phyloP scores from a whole-genome alignment of 495 filamentous ascomycete genomes.

The Clavariopsis aquatica region DNA sequence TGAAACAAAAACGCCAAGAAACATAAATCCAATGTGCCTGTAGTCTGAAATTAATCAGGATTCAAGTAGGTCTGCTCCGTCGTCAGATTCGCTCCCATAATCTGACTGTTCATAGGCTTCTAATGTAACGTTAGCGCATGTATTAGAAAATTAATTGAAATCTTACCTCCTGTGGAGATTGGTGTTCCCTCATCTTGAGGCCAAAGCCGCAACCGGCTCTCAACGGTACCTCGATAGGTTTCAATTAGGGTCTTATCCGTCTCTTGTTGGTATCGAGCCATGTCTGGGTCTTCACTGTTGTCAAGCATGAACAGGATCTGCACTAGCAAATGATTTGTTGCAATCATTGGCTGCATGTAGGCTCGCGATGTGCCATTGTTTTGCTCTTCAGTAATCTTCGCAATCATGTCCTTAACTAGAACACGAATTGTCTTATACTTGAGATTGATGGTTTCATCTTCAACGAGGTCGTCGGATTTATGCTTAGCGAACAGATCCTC shows the following conservation, averaged over 20 bases:
- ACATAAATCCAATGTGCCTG: background rate
- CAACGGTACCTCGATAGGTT: slow-evolving; percentile 6
- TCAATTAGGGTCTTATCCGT: slow-evolving; percentile 16
- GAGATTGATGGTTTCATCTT: background rate
- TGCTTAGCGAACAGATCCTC: slow-evolving; percentile 20
- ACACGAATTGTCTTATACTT: slow-evolving; percentile 18
- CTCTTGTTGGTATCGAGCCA: slow-evolving; percentile 12
- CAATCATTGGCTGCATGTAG: slow-evolving; percentile 32
- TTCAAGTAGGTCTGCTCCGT: slow-evolving; percentile 19
- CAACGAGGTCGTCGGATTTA: slow-evolving; percentile 3
- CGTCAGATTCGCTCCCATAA: slow-evolving; percentile 32
- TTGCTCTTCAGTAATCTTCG: slow-evolving; percentile 22
- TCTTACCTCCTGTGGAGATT: slow-evolving; percentile 25
- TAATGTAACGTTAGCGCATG: slow-evolving; percentile 3
- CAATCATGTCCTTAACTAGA: slow-evolving; percentile 6
- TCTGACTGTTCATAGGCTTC: slow-evolving; percentile 30
- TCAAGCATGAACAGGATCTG: slow-evolving; percentile 2
- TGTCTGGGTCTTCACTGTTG: slow-evolving; percentile 9
- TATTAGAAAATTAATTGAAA: background rate
- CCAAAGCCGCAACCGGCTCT: slow-evolving; percentile 9
- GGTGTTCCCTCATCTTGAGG: slow-evolving; percentile 23
- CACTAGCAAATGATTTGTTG: slow-evolving; percentile 1
- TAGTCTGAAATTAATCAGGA: background rate
- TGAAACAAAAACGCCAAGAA: background rate
- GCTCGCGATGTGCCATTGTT: slow-evolving; percentile 13